Conservation (phyloP, 2,329 filamentous ascomycete species). For the Neonectria faginata region DNA sequence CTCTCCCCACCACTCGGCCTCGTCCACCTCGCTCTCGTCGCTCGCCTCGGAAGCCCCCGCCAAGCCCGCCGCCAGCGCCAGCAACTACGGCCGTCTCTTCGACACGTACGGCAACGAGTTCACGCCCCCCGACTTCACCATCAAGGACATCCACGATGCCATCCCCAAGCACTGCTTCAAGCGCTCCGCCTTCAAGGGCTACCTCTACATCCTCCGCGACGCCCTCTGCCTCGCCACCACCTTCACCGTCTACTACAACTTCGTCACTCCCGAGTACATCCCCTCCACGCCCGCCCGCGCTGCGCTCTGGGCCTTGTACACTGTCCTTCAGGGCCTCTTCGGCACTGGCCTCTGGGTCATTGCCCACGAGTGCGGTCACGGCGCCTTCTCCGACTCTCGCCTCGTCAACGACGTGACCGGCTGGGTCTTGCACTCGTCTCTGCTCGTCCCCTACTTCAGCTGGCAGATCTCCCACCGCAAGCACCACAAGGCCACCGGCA, state of each 20-base stretch:
- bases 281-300: conserved; percentile 76
- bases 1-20: conserved; percentile 74
- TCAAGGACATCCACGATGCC: conserved; percentile 96
- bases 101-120: conserved; percentile 98
- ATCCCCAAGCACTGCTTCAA: conserved; percentile 98
- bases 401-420: conserved; percentile 91
- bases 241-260: conserved; percentile 91
- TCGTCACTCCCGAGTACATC: conserved; percentile 85
- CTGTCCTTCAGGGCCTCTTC: conserved; percentile 89
- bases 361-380: conserved; percentile 97
- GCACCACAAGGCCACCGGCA: conserved; percentile 98
- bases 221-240: conserved; percentile 76
- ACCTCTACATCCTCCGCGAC: conserved; percentile 89
- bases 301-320: conserved; percentile 73
- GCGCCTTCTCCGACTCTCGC: conserved; percentile 95
- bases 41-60: conserved; percentile 73
- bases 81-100: conserved; percentile 73
- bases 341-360: conserved; percentile 96
- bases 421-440: conserved; percentile 88
- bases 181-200: conserved; percentile 79
- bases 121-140: conserved; percentile 92
- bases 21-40: conserved; percentile 92
- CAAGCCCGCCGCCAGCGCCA: conserved; percentile 42
- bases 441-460: conserved; percentile 97
- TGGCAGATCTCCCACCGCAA: conserved; percentile 99